Conservation (phyloP, 106 monocot species). For the Dendrobium huoshanense region DNA sequence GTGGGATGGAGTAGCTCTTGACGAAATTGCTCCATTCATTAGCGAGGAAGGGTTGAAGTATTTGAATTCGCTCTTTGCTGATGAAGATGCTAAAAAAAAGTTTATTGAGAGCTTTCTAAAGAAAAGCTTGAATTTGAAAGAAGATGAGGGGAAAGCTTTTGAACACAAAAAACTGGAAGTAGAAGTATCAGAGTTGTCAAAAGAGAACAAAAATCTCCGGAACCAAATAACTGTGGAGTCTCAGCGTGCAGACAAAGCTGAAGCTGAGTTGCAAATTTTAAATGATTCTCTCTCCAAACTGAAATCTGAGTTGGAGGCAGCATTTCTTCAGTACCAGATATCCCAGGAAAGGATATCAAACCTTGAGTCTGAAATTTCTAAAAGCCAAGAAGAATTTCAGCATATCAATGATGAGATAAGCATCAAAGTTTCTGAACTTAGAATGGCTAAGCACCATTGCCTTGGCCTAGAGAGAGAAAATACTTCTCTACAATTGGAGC, state of each 20-base stretch:
- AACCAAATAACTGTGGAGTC: conserved; percentile 20
- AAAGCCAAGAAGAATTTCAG: conserved; percentile 10
- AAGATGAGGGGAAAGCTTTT: background rate
- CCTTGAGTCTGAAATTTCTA: conserved; percentile 53
- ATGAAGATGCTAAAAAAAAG: conserved; percentile 19
- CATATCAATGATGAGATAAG: conserved; percentile 53
- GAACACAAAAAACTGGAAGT: background rate
- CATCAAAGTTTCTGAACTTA: conserved; percentile 11
- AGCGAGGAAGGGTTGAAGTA: conserved; percentile 31
- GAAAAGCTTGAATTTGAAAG: conserved; percentile 4
- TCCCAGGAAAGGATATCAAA: conserved; percentile 38
- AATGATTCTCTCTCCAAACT: conserved; percentile 28
- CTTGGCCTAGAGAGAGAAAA: conserved; percentile 24
- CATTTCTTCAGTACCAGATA: conserved; percentile 34
- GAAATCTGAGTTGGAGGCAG: conserved; percentile 53
- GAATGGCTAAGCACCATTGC: conserved; percentile 16
- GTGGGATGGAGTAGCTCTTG: conserved; percentile 11
- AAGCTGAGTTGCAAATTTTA: conserved; percentile 29
- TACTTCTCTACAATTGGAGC: conserved; percentile 23
- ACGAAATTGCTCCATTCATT: conserved; percentile 13
- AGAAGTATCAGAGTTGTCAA: background rate
- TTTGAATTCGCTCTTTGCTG: conserved; percentile 28
- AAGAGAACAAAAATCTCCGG: conserved; percentile 9
- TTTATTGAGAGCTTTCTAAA: background rate
- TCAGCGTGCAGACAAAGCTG: conserved; percentile 30